A percentile compares a stretch with the other conserved stretches of the same genome.
phyloP scores from a whole-genome alignment of 1,284 basidiomycete species.

The Leccinum insolens region DNA sequence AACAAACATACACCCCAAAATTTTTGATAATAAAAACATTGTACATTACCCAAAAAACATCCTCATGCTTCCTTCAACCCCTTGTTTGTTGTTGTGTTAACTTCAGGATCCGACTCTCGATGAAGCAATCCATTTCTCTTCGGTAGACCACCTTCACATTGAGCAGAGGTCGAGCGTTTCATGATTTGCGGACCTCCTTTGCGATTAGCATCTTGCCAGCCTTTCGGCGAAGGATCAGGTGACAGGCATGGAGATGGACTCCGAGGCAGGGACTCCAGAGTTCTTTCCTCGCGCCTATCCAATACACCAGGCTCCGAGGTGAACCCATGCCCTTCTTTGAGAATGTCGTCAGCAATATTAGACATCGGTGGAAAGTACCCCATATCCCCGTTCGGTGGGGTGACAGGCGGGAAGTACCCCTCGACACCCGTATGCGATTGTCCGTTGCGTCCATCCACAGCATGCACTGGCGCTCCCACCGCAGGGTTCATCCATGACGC shows the following conservation, averaged over 20 bases:
- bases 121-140: constrained; percentile 35
- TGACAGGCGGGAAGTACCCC: constrained; percentile 49
- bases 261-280: constrained; percentile 7
- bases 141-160: constrained; percentile 27
- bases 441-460: constrained; percentile 21
- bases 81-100: constrained; percentile 26
- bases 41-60: constrained; percentile 14
- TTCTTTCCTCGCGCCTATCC: constrained; percentile 8
- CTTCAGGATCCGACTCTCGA: constrained; percentile 36
- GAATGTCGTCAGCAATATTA: constrained; percentile 46
- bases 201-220: constrained; percentile 12
- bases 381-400: constrained; percentile 27
- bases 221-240: constrained; percentile 16
- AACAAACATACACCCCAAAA: constrained; percentile 7
- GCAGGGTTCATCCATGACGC: constrained; percentile 63
- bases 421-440: constrained; percentile 16
- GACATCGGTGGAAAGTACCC: constrained; percentile 46
- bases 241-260: constrained; percentile 14
- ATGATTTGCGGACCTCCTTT: constrained; percentile 24
- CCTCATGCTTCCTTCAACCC: constrained; percentile 56
- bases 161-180: constrained; percentile 35
- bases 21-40: constrained; percentile 12
- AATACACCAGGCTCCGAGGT: constrained; percentile 8
- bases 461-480: constrained; percentile 65
- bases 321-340: constrained; percentile 30